Evolutionary conservation across 495 filamentous ascomycete genomes (phyloP), one percentile per base, ranked within the genome.

Genomic region (Pyrenula massariospora): DNA sequence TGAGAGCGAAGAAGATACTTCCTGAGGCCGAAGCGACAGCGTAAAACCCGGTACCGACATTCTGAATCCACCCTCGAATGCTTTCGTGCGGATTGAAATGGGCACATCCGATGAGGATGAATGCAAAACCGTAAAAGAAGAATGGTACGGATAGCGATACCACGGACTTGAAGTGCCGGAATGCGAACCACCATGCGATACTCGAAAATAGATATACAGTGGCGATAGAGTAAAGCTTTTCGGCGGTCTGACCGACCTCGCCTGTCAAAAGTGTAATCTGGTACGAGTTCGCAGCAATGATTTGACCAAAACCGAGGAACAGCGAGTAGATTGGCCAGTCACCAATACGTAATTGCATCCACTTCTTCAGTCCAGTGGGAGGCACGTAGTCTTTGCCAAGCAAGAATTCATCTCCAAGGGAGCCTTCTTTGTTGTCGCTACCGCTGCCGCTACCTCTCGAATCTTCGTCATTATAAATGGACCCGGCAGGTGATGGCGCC

Each of bases 281-380:
- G 63, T 87, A 88, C 0, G 81, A 85, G 67, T 85, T 87, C 53
- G 83, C 82, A 0, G 85, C 83, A 25, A 88, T 80, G 58, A 88
- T 81, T 60, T 88, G 85, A 2, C 82, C 83, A 0, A 87, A 71
- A 51, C 84, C 84, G 2, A 76, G 63, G 48, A 88, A 70, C 56
- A 90, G 75, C 3, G 84, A 80, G 67, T 90, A 90, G 8, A 89
- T 59, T 0, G 86, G 86, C 86, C 86, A 90, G 60, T 86, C 81
- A 19, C 68, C 71, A 24, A 74, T 68, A 19, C 73, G 75, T 56
- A 77, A 58, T 52, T 75, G 69, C 65, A 73, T 72, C 61, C 71
- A 67, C 53, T 79, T 83, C 59, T 75, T 80, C 15, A 89, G 57
- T 0, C 86, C 84, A 2, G 75, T 82, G 2, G 86, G 86, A 24